phyloP scores from a whole-genome alignment of 305 asterid genomes.

The Solanum chacoense region DNA sequence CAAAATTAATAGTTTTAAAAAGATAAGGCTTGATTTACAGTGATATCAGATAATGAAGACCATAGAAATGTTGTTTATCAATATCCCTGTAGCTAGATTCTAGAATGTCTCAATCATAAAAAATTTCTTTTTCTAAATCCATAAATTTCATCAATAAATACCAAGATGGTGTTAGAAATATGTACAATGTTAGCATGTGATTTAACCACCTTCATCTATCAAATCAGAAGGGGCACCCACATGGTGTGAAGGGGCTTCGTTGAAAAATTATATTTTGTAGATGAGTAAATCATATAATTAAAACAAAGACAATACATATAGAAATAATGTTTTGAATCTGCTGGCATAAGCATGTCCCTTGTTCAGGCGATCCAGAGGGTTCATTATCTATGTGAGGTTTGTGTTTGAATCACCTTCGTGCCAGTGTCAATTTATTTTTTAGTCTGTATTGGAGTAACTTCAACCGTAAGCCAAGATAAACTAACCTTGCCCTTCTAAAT shows the following conservation, averaged over 20 bases:
- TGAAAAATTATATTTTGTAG: not conserved
- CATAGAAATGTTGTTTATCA: not conserved
- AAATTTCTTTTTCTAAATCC: not conserved
- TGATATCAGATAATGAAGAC: not conserved
- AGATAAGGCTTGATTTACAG: not conserved
- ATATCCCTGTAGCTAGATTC: not conserved
- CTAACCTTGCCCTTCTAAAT: not conserved
- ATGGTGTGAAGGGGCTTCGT: not conserved
- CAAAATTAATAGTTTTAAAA: not conserved
- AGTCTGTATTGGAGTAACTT: not conserved
- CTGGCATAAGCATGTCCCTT: not conserved
- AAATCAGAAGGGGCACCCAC: not conserved
- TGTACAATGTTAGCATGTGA: not conserved
- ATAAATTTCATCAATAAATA: not conserved
- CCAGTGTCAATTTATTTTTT: not conserved
- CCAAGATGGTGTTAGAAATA: not conserved
- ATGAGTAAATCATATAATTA: not conserved
- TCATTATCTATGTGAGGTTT: not conserved
- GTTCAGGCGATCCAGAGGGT: not conserved
- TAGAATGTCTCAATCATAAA: not conserved
- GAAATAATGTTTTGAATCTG: not conserved
- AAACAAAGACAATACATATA: not conserved
- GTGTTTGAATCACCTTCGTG: not conserved
- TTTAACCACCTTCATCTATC: not conserved
- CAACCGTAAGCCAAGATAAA: not conserved